phyloP scores from a whole-genome alignment of 2,329 filamentous ascomycete species.

The Xylariomycetidae sp. region DNA sequence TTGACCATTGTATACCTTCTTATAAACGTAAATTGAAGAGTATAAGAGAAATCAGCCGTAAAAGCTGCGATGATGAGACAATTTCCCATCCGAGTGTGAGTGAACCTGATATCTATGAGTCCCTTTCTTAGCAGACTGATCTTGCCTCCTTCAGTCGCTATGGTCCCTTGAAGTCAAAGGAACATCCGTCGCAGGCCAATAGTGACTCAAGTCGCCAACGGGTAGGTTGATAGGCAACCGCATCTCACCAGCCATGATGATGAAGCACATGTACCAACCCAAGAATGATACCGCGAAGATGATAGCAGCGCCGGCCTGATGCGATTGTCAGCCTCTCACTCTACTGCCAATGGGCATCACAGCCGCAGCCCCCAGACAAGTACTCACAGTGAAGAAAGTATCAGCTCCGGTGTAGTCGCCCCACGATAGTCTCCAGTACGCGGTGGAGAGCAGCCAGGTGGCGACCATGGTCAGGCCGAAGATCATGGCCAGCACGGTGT shows the following conservation, averaged over 20 bases:
- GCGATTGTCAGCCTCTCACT: not conserved
- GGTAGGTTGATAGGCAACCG: slow-evolving; percentile 42
- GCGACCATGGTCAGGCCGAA: slow-evolving; percentile 42
- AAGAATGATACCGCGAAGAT: slow-evolving; percentile 42
- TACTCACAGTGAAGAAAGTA: slow-evolving; percentile 39
- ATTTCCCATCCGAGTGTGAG: no score
- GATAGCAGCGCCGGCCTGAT: slow-evolving; percentile 32
- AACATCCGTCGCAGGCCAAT: slow-evolving; percentile 38
- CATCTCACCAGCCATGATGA: slow-evolving; percentile 51
- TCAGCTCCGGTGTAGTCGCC: slow-evolving; percentile 37
- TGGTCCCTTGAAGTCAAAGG: slow-evolving; percentile 19
- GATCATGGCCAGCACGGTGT: slow-evolving; percentile 43
- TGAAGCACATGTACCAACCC: slow-evolving; percentile 49
- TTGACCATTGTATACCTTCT: no score
- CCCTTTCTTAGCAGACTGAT: no score
- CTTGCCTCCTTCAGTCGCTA: slow-evolving; percentile 14
- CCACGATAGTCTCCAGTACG: slow-evolving; percentile 43
- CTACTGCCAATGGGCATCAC: not conserved
- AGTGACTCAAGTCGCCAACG: slow-evolving; percentile 45
- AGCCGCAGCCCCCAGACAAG: not conserved
- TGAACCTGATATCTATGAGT: no score
- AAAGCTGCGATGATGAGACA: no score
- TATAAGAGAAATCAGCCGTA: no score
- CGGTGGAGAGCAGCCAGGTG: slow-evolving; percentile 40
- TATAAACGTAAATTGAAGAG: no score